Base-by-base conservation (phyloP, 345 rosid genomes). In the Pugionium cornutum region DNA sequence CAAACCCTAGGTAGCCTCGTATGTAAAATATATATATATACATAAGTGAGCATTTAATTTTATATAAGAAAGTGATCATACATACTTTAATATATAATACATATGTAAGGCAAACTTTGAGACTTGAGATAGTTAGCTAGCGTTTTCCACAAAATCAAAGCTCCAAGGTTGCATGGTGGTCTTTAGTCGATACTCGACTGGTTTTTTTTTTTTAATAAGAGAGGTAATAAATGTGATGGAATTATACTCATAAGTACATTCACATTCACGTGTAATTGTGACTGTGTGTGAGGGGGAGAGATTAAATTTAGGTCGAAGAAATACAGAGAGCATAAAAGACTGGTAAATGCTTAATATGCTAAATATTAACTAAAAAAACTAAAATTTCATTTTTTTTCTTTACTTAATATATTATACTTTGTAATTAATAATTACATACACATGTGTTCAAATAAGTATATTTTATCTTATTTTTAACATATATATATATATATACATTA, bases 1-100 rank as follows among this genome's bases (percentile, higher is more conserved):
- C 76, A 72, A 72, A 72, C 71, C 76, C 76, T 37, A 37, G 18
- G 0, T 71, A 65, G 66, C 66, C 35, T 72, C 46, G 41, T 34
- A 48, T 51, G 42, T 50, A 32, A 4, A 3, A 34, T 34, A 34
- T 34, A 34, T 34, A 34, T 34, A 34, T 34, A 34, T 34, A 34
- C 5, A 7, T 37, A 4, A 4, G 7, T 37, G 41, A 4, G 5
- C 1, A 6, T 37, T 3, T 3, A 37, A 18, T 18, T 18, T 18
- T 18, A 18, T 18, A 18, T 18, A 18, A 49, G 5, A 58, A 40
- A 48, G 40, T 40, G 52, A 6, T 26, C 33, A 60, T 51, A 7
- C 49, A 50, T 49, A 8, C 39, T 4, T 2, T 8, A 45, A 46
- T 7, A 45, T 4, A 36, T 4, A 29, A 5, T 11, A 7, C 2